A percentile compares a stretch with the other conserved stretches of the same genome.
Evolutionary conservation across 352 stramenopile species (phyloP).

Genomic region (Phytophthora ohioensis): DNA sequence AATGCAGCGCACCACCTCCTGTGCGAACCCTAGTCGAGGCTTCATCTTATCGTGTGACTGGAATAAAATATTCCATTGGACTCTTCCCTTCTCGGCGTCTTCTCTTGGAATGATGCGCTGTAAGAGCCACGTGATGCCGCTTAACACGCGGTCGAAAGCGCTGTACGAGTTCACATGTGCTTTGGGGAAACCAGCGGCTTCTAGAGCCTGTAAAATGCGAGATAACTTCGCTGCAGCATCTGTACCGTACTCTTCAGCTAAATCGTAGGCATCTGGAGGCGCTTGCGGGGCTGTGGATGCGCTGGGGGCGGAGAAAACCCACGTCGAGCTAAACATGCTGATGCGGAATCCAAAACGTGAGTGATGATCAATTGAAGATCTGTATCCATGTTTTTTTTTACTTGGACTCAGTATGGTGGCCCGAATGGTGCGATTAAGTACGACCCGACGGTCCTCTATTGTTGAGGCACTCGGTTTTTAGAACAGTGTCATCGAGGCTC

Average conservation of each 20-base stretch:
- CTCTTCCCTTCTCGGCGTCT: slow-evolving; percentile 44
- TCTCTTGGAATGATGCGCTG: slow-evolving; percentile 66
- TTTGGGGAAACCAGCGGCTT: slow-evolving; percentile 55
- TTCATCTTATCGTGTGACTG: slow-evolving; percentile 75
- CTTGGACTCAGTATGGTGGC: too few relatives aligned
- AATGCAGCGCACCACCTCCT: slow-evolving; percentile 62
- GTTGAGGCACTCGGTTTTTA: too few relatives aligned
- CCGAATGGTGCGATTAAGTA: neutral
- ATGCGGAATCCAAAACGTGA: slow-evolving; percentile 2
- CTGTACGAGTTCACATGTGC: slow-evolving; percentile 49
- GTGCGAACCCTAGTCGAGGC: slow-evolving; percentile 68
- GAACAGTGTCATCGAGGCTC: too few relatives aligned
- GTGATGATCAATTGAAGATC: slow-evolving; percentile 24
- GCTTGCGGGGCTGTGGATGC: slow-evolving; percentile 4
- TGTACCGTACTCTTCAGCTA: slow-evolving; percentile 43
- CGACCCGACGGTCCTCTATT: neutral
- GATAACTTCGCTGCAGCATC: slow-evolving; percentile 49
- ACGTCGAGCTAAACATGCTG: slow-evolving; percentile 38
- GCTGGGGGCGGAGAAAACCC: slow-evolving; percentile 15
- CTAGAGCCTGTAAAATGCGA: slow-evolving; percentile 42
- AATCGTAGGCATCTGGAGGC: slow-evolving; percentile 37
- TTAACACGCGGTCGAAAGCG: slow-evolving; percentile 73
- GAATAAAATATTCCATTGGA: slow-evolving; percentile 76
- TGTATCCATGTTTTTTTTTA: too few relatives aligned
- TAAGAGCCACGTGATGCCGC: slow-evolving; percentile 67